A percentile compares a stretch with the other conserved stretches of the same genome.
Evolutionary conservation across 495 filamentous ascomycete species (phyloP).

Genomic region (Penicillium chermesinum): DNA sequence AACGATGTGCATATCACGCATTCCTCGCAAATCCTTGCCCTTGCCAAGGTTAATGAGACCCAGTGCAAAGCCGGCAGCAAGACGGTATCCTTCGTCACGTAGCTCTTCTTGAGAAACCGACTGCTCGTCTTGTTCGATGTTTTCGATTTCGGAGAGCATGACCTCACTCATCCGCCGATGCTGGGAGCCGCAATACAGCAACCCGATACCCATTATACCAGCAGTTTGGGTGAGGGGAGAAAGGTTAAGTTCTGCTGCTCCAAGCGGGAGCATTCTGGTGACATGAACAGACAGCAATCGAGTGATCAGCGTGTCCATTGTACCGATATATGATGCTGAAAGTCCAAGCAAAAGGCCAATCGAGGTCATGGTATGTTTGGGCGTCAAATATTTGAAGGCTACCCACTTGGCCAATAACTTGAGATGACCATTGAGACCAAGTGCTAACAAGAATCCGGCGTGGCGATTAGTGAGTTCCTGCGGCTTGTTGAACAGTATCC

Average conservation of each 20-base stretch:
- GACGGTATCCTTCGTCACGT: constrained; percentile 87
- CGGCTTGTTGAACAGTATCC: constrained; percentile 98
- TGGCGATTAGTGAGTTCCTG: constrained; percentile 87
- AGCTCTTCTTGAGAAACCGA: constrained; percentile 59
- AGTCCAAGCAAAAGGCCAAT: constrained; percentile 90
- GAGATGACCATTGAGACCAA: constrained; percentile 94
- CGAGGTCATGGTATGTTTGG: constrained; percentile 98
- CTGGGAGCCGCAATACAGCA: constrained; percentile 91
- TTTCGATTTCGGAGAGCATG: constrained; percentile 95
- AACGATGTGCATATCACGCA: constrained; percentile 90
- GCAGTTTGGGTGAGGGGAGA: constrained; percentile 93
- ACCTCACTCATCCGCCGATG: constrained; percentile 98
- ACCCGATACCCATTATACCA: constrained; percentile 93
- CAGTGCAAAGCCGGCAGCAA: constrained; percentile 89
- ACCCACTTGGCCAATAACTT: constrained; percentile 95
- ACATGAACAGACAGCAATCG: constrained; percentile 97
- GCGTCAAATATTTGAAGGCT: constrained; percentile 95
- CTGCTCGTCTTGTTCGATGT: constrained; percentile 68
- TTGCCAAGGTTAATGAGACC: constrained; percentile 93
- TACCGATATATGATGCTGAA: constrained; percentile 88
- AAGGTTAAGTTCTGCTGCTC: constrained; percentile 88
- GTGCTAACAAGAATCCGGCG: constrained; percentile 83
- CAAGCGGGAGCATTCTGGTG: constrained; percentile 84
- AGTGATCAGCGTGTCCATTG: constrained; percentile 93
- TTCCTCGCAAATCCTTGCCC: constrained; percentile 77